A percentile compares a stretch with the other conserved stretches of the same genome.
Evolutionary conservation across 192 early-diverging fungal genomes (phyloP).

Genomic region (Coemansia sp.): DNA sequence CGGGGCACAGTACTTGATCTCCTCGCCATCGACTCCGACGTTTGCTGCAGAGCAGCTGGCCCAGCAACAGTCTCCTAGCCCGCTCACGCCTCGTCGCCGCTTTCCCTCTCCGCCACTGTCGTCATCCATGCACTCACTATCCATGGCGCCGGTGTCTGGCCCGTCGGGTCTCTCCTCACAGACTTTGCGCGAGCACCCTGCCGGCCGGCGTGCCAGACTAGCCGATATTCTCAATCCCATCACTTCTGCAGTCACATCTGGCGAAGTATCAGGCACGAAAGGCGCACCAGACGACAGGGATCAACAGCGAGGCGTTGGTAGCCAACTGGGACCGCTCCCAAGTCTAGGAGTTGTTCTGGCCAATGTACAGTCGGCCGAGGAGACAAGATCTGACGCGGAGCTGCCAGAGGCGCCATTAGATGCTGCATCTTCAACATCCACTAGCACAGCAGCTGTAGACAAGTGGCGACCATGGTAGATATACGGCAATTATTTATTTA

Average conservation of each 20-base stretch:
- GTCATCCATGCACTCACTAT: constrained; percentile 41
- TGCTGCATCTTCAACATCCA: constrained; percentile 10
- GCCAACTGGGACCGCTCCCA: constrained; percentile 41
- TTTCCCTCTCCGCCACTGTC: constrained; percentile 30
- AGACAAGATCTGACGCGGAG: background rate
- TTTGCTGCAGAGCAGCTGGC: constrained; percentile 21
- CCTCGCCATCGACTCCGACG: constrained; percentile 33
- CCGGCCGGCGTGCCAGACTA: constrained; percentile 29
- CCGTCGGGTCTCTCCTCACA: constrained; percentile 1
- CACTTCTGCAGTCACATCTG: background rate
- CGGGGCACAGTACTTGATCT: constrained; percentile 18
- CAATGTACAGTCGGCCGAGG: constrained; percentile 26
- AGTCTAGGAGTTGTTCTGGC: constrained; percentile 46
- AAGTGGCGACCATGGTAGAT: constrained; percentile 55
- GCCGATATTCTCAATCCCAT: constrained; percentile 50
- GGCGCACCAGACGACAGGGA: background rate
- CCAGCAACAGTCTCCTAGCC: constrained; percentile 34
- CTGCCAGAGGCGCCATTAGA: constrained; percentile 10
- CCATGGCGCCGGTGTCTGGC: constrained; percentile 18
- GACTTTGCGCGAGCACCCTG: constrained; percentile 15
- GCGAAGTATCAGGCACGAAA: background rate
- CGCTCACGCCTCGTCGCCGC: constrained; percentile 19
- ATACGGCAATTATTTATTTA: background rate
- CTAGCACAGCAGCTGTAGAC: constrained; percentile 19
- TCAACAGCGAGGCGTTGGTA: constrained; percentile 1